Percentiles rank a stretch among this genome's conserved stretches.
These are phyloP conservation scores for Hypoxylon sp. DNA, from an alignment of 2,329 filamentous ascomycete species.

Conservation along the genomic window DNA sequence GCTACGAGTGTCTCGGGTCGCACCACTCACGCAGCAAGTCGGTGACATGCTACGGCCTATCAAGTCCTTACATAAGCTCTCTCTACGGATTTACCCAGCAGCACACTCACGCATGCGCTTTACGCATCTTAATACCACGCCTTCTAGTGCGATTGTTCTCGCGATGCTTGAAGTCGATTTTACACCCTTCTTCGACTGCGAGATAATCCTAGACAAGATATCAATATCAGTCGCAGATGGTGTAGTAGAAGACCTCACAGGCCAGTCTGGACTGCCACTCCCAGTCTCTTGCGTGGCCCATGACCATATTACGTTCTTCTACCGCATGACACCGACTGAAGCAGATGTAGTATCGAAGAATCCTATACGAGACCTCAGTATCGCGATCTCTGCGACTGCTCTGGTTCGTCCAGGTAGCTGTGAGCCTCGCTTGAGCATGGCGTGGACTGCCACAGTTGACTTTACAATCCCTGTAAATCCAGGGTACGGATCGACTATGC, in stretches of 20 bases:
- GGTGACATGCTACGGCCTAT: constrained; percentile 75
- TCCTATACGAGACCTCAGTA: constrained; percentile 67
- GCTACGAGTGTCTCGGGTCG: constrained; percentile 80
- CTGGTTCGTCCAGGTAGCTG: constrained; percentile 70
- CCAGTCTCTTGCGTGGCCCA: constrained; percentile 76
- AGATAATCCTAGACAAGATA: constrained; percentile 73
- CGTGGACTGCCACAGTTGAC: constrained; percentile 78
- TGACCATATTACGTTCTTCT: constrained; percentile 83
- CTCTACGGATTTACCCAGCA: constrained; percentile 76
- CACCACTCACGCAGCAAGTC: constrained; percentile 72
- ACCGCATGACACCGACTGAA: constrained; percentile 71
- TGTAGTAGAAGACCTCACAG: constrained; percentile 70
- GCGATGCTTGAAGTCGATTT: constrained; percentile 82
- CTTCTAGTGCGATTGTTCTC: constrained; percentile 73
- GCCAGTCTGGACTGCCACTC: constrained; percentile 64
- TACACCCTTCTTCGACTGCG: constrained; percentile 77
- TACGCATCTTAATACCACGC: constrained; percentile 72
- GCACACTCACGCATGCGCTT: constrained; percentile 82
- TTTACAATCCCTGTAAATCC: constrained; percentile 77
- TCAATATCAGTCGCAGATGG: constrained; percentile 71
- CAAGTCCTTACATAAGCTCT: constrained; percentile 73
- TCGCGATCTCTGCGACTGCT: constrained; percentile 73
- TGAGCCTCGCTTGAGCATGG: constrained; percentile 73
- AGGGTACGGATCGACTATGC: constrained; percentile 70
- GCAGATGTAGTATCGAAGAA: constrained; percentile 63